Evolutionary conservation across 306 rosid genomes (phyloP), one percentile per base, ranked within the genome.

Genomic region (Hylodesmum podocarpum): DNA sequence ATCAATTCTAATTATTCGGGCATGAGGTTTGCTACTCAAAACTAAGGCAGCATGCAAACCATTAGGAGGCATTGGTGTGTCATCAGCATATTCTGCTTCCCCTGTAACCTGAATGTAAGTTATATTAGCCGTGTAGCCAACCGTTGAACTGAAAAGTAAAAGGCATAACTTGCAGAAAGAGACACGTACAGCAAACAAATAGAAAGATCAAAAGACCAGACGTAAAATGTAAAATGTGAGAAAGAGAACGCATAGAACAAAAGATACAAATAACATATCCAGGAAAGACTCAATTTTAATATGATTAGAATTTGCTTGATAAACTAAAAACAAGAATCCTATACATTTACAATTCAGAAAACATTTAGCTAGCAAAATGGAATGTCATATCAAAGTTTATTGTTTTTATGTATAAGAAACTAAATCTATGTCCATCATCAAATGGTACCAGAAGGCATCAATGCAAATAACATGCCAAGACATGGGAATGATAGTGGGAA

Each of bases 1-100:
- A 64, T 95, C 89, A 64, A 95, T 78, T 62, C 85, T 79, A 89
- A 85, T 75, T 49, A 95, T 90, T 70, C 88, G 89, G 57, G 97
- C 98, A 88, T 95, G 98, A 71, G 97, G 95, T 76, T 86, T 92
- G 79, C 54, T 84, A 87, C 97, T 95, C 90, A 95, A 78, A 72
- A 95, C 81, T 34, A 95, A 86, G 81, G 92, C 93, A 66, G 97
- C 97, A 82, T 95, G 98, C 86, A 91, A 78, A 83, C 96, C 86
- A 66, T 86, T 88, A 44, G 84, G 84, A 80, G 97, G 92, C 81
- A 90, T 64, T 37, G 78, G 87, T 50, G 82, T 73, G 78, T 95
- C 98, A 78, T 89, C 98, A 15, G 89, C 87, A 84, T 95, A 95
- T 83, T 86, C 91, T 55, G 97, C 98, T 84, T 89, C 97, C 67